Conservation (phyloP, 441 rosid species). For the Mallotus repandus region DNA sequence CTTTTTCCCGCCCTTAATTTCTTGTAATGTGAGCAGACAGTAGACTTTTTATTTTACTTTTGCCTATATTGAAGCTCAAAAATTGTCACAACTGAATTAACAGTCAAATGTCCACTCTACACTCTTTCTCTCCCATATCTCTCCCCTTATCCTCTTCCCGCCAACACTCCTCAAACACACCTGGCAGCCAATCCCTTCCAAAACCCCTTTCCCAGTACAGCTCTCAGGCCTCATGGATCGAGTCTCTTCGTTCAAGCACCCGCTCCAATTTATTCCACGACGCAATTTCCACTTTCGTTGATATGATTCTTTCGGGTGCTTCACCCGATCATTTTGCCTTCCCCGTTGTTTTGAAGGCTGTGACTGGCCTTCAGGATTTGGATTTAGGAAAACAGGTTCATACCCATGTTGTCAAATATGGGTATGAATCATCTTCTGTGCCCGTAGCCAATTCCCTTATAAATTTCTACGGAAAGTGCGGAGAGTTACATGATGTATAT, state of each 20-base stretch:
- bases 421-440: conserved; percentile 46
- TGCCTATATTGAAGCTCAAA: not conserved
- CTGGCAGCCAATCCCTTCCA: conserved; percentile 23
- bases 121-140: conserved; percentile 11
- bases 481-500: conserved; percentile 44
- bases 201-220: conserved; percentile 25
- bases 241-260: conserved; percentile 52
- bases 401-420: conserved; percentile 68
- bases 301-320: conserved; percentile 52
- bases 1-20: too few relatives aligned
- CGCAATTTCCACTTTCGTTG: conserved; percentile 57
- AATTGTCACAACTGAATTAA: conserved; percentile 14
- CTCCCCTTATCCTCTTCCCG: conserved; percentile 12
- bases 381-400: conserved; percentile 70
- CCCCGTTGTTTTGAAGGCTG: conserved; percentile 79
- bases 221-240: conserved; percentile 59
- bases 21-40: too few relatives aligned
- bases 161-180: conserved; percentile 23
- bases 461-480: conserved; percentile 66
- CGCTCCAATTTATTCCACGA: conserved; percentile 59
- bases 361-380: conserved; percentile 49
- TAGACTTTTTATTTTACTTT: too few relatives aligned
- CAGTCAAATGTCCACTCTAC: conserved; percentile 37
- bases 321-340: conserved; percentile 66
- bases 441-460: conserved; percentile 71